Evolutionary conservation across 768 basidiomycete species (phyloP), one percentile per base, ranked within the genome.

Genomic region (Neoboletus brunneissimus): DNA sequence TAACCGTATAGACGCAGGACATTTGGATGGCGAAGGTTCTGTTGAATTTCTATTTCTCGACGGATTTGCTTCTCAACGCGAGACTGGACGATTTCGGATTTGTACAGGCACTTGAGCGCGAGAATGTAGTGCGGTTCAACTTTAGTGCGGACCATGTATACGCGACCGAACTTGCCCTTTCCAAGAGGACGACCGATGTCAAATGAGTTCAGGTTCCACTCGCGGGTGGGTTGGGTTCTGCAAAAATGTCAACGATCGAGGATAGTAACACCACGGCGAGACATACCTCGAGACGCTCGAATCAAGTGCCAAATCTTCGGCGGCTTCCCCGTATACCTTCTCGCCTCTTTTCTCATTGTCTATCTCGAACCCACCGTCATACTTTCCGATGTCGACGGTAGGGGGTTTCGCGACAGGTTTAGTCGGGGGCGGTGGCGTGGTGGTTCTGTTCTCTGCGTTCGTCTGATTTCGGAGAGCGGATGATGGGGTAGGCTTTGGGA

Each of bases 121-220:
- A 98, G 85, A 69, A 98, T 96, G 77, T 91, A 98, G 57, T 87
- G 84, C 1, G 94, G 93, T 56, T 87, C 82, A 57, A 77, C 72
- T 72, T 95, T 96, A 20, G 96, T 98, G 49, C 95, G 85, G 44
- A 96, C 94, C 88, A 98, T 95, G 78, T 99, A 98, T 25, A 99
- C 97, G 3, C 94, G 89, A 1, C 97, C 97, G 64, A 98, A 99
- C 76, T 98, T 98, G 45, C 97, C 97, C 71, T 98, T 98, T n/a
- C 97, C 97, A 2, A 99, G 81, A 4, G 94, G 94, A 12, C 94
- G 85, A 18, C 97, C 96, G 66, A 98, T 96, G 60, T 97, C 93
- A 64, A 99, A 97, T 52, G 86, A 81, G 56, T 84, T 82, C 5
- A 98, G 77, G 31, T 82, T 85, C 88, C 94, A 94, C 65, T 93